These are phyloP conservation scores for Nakataea oryzae DNA, from an alignment of 2,329 filamentous ascomycete genomes.

Conservation along the genomic window DNA sequence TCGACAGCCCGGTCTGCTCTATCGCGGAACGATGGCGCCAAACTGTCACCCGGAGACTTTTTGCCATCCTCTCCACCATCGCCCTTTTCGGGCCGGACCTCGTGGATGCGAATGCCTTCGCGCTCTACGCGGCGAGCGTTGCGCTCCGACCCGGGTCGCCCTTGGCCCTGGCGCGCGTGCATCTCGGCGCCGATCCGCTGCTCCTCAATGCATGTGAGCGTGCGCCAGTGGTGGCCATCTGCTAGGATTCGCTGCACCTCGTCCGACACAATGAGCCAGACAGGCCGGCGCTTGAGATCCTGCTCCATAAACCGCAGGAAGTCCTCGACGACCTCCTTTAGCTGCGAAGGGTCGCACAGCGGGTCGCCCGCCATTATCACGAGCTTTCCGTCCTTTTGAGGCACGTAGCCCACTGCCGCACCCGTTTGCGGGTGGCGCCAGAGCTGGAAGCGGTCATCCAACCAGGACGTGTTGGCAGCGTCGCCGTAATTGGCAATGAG, in stretches of 20 bases:
- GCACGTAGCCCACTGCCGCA: constrained; percentile 76
- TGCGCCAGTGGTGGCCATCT: constrained; percentile 74
- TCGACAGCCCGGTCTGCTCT: constrained; percentile 64
- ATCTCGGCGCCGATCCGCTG: constrained; percentile 75
- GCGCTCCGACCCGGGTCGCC: constrained; percentile 42
- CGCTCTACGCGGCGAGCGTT: constrained; percentile 75
- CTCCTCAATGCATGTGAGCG: constrained; percentile 78
- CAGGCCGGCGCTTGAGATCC: constrained; percentile 53
- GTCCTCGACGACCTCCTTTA: constrained; percentile 57
- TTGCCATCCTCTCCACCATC: constrained; percentile 34
- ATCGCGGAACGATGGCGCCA: constrained; percentile 39
- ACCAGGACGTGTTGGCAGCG: constrained; percentile 87
- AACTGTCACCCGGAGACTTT: constrained; percentile 22
- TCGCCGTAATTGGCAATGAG: constrained; percentile 94
- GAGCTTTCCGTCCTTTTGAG: constrained; percentile 49
- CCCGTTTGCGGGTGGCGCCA: constrained; percentile 75
- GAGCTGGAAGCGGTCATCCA: constrained; percentile 78
- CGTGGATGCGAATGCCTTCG: constrained; percentile 72
- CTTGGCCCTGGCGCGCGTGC: constrained; percentile 48
- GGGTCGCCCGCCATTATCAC: constrained; percentile 83
- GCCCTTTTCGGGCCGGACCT: constrained; percentile 51
- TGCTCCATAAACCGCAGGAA: constrained; percentile 69
- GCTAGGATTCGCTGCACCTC: constrained; percentile 72
- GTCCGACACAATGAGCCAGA: constrained; percentile 84
- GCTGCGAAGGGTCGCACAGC: constrained; percentile 71